Base-by-base conservation (phyloP, 148 eudicot genomes). In the Mesembryanthemum crystallinum region DNA sequence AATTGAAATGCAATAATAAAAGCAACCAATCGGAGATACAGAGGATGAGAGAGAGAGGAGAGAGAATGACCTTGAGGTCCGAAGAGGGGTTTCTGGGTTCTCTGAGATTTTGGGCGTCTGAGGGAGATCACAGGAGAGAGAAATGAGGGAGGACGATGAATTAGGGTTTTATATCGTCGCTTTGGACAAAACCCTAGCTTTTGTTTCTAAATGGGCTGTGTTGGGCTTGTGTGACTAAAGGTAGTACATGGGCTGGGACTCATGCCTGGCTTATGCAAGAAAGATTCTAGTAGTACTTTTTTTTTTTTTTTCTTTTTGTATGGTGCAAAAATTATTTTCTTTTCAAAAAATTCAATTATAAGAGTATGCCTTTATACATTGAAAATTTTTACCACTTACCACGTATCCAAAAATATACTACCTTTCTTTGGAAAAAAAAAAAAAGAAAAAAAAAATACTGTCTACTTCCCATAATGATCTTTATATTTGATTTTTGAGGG, bases 141-240 rank as follows among this genome's bases (percentile, higher is more conserved):
- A 74, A 69, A 8, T 8, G 33, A 28, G 21, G 59, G 33, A 18
- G 57, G 57, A 27, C 27, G 27, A 37, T 1, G n/a, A 80, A 49
- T 75, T 70, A 80, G 82, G 79, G 72, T 80, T 80, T 80, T 80
- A 76, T 80, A 79, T 69, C 21, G 49, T 33, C 23, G 49, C 4
- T 24, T 20, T 29, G 8, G 14, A 28, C 32, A 63, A 80, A 80
- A 80, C 83, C 83, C 83, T 80, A 80, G 59, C 32, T 69, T 80
- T 75, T 73, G 61, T 55, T n/a, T 61, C 49, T 28, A 14, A 20
- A 1, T 20, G 29, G 21, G 43, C 3, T 74, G 68, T 32, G 28
- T 30, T 21, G 54, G 35, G 64, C 64, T 28, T 61, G 6, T 13
- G 14, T 11, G 8, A 8, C 18, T 47, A 12, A 47, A 47, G 14